Percentiles rank a stretch among this genome's conserved stretches.
These are phyloP conservation scores for Laetiporus sulphureus DNA, from an alignment of 1,284 basidiomycete species.

Conservation along the genomic window DNA sequence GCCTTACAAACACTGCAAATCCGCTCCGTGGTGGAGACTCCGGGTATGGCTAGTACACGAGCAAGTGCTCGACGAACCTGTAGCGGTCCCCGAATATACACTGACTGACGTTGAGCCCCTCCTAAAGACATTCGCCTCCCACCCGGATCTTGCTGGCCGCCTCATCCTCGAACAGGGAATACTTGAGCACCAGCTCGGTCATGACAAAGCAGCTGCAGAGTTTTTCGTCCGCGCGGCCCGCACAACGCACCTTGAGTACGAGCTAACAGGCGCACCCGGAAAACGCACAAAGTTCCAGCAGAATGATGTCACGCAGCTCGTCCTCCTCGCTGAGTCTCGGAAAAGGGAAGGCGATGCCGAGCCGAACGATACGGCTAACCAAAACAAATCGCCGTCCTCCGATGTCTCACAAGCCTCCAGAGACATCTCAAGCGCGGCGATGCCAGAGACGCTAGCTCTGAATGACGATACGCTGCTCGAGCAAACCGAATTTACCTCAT, in stretches of 20 bases:
- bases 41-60: slow-evolving; percentile 74
- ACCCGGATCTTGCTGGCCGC: slow-evolving; percentile 64
- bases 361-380: slow-evolving; percentile 15
- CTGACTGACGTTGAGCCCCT: slow-evolving; percentile 46
- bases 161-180: slow-evolving; percentile 80
- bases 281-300: slow-evolving; percentile 95
- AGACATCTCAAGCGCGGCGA: slow-evolving; percentile 58
- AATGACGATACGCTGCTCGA: slow-evolving; percentile 98
- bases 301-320: slow-evolving; percentile 81
- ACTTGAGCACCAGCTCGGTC: slow-evolving; percentile 64
- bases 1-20: slow-evolving; percentile 39
- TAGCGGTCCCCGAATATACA: slow-evolving; percentile 48
- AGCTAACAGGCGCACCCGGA: slow-evolving; percentile 90
- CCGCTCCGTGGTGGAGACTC: slow-evolving; percentile 75
- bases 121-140: slow-evolving; percentile 27
- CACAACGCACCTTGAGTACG: slow-evolving; percentile 79
- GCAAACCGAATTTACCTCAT: slow-evolving; percentile 85
- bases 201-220: slow-evolving; percentile 77
- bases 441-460: slow-evolving; percentile 78
- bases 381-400: slow-evolving; percentile 1
- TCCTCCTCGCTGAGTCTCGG: slow-evolving; percentile 87
- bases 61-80: slow-evolving; percentile 83
- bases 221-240: slow-evolving; percentile 77
- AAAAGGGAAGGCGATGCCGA: slow-evolving; percentile 33
- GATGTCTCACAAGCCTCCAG: slow-evolving; percentile 4